Evolutionary conservation across 1,139 yeast species (phyloP), one percentile per base, ranked within the genome.

Genomic region (Saccharomyces hybrid): DNA sequence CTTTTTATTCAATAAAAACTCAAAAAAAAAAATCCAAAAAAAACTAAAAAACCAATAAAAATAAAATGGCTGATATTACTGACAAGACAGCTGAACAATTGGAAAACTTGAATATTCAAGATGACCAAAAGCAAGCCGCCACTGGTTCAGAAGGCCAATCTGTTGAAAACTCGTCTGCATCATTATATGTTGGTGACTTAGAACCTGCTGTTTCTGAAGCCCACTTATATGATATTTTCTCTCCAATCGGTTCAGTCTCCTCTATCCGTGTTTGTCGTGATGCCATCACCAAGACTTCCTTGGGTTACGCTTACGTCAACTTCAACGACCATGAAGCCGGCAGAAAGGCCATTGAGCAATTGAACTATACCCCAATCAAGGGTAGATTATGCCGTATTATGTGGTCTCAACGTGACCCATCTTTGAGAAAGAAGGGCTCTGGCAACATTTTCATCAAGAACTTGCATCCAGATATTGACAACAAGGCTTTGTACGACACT

Each of bases 361-460:
- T 95, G 77, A 95, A 93, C 88, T 93, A 93, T 79, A 77, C 90
- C 60, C 84, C 84, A 70, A 84, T 93, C 77, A 93, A 91, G 77
- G 98, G 97, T 71, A 90, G 88, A 72, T 93, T 97, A 69, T 90
- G 98, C 78, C 91, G 99, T 78, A 93, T 93, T 79, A 95, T 95
- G 99, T 91, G 98, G 97, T 90, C 98, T 64, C 99, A 95, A 81
- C 89, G 99, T 78, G 98, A 93, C 75, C 99, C 99, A 62, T 83
- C 97, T 62, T 76, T 86, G 69, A 88, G 99, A 82, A 89, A 88
- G 81, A 86, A 87, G 71, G 98, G 98, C 74, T 88, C 89, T 64
- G 97, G 97, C 71, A 93, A 93, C 82, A 86, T 95, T 65, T 93
- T 88, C 83, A 93, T 93, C 80, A 93, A 93, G 85, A 95, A 93